phyloP scores from a whole-genome alignment of 2,329 filamentous ascomycete genomes.

The Colletotrichum sojae region DNA sequence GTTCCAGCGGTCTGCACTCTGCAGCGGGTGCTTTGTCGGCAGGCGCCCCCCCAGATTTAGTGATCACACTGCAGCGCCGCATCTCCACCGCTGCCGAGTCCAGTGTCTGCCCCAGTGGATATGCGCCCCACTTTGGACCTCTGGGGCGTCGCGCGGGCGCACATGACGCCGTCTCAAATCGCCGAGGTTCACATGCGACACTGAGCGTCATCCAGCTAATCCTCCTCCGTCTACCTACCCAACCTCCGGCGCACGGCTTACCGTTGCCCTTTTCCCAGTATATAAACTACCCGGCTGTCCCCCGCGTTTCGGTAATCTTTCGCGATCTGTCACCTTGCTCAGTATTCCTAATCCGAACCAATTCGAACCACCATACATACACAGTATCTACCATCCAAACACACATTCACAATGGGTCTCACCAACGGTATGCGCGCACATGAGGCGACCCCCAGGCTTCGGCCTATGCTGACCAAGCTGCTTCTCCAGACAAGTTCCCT shows the following conservation, averaged over 20 bases:
- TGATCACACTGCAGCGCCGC: background rate
- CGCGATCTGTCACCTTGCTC: conserved; percentile 13
- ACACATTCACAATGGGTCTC: conserved; percentile 74
- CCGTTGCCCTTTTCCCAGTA: conserved; percentile 31
- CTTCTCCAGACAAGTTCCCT: conserved; percentile 81
- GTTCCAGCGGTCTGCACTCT: conserved; percentile 4
- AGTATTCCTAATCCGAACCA: background rate
- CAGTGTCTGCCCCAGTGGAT: too few species aligned
- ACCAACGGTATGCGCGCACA: conserved; percentile 72
- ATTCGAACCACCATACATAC: background rate
- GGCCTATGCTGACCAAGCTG: conserved; percentile 5
- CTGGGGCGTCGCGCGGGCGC: conserved; percentile 12
- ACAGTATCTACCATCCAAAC: background rate
- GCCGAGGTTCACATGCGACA: conserved; percentile 43
- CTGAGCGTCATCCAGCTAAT: conserved; percentile 37
- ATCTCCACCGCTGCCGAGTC: conserved; percentile 11
- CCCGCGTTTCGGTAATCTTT: conserved; percentile 22
- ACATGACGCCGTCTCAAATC: conserved; percentile 39
- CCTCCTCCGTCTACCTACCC: conserved; percentile 30
- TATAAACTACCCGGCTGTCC: conserved; percentile 35
- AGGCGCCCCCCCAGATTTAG: background rate
- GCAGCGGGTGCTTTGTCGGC: background rate
- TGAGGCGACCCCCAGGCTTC: background rate
- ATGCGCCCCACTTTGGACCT: too few species aligned
- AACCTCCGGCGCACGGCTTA: conserved; percentile 35